Evolutionary conservation across 2,329 filamentous ascomycete species (phyloP).

Genomic region (Cordyceps farinosa): DNA sequence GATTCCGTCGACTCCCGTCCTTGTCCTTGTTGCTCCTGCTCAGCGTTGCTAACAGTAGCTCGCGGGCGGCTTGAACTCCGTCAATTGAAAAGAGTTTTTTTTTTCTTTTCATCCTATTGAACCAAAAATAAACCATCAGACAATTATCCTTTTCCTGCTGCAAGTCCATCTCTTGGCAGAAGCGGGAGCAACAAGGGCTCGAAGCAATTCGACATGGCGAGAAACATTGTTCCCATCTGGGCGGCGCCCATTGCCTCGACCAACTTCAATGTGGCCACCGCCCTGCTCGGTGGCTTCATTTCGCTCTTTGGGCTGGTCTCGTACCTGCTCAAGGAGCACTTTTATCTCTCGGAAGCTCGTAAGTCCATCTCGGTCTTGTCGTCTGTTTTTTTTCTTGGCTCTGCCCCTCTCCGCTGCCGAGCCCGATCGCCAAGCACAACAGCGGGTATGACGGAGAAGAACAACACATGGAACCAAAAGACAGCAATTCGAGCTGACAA

Average conservation of each 20-base stretch:
- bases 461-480: neutral
- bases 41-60: conserved; percentile 20
- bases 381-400: neutral
- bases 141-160: neutral
- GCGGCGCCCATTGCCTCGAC: conserved; percentile 51
- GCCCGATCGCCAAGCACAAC: conserved; percentile 7
- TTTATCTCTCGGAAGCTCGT: conserved; percentile 88
- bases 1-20: conserved; percentile 4
- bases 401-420: conserved; percentile 1
- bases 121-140: too few species aligned
- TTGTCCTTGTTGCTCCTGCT: conserved; percentile 15
- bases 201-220: conserved; percentile 2
- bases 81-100: neutral
- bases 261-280: conserved; percentile 82
- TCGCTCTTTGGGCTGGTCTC: conserved; percentile 88
- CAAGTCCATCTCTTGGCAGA: neutral
- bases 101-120: neutral
- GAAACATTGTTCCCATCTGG: conserved; percentile 24
- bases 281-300: conserved; percentile 80
- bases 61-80: conserved; percentile 16
- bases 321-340: conserved; percentile 83
- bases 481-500: neutral
- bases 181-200: conserved; percentile 1
- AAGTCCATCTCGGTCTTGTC: conserved; percentile 35
- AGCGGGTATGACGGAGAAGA: neutral